Base-by-base conservation (phyloP, 805 yeast species). In the Torulaspora indica region DNA sequence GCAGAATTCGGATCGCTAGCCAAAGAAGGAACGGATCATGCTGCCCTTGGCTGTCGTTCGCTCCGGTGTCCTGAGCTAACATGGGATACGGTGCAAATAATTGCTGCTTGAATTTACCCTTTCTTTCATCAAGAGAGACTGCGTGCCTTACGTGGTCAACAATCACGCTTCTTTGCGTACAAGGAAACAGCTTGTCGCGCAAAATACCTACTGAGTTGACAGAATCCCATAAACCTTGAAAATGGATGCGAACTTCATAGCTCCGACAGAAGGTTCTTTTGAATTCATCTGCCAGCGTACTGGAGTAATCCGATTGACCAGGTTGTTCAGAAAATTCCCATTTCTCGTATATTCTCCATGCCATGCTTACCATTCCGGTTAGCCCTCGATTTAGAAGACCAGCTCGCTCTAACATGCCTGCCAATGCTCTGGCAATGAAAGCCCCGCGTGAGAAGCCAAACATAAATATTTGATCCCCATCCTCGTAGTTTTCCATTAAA, bases 161-260 rank as follows among this genome's bases (percentile, higher is more conserved):
- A 42, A 70, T 70, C 10, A 69, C 63, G 34, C 76, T 68, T 39
- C 73, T 66, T 2, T 79, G 73, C 1, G 81, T 70, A 49, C 69
- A 78, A 0, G 86, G 85, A 48, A 81, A 81, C 57, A 77, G 49
- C 32, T 77, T 61, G 53, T 80, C 85, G 32, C 78, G 66, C 3
- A 81, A 45, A 8, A 80, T 53, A 0, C 88, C 87, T 15, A 81
- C 80, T 1, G 86, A 79, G 55, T 79, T 80, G 14, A 81, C 79
- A 0, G 85, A 76, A 61, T 82, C 89, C 74, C 82, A 82, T 13
- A 82, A 60, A 0, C 88, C 88, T 72, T 81, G 75, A 46, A 80
- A 79, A 49, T 74, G 73, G 37, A 82, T 70, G 8, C 54, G 55
- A 3, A 78, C 74, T 2, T 60, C 52, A 4, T 64, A 60, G 4